Base-by-base conservation (phyloP, 164 flowering plant species). In the Chimonanthus salicifolius region DNA sequence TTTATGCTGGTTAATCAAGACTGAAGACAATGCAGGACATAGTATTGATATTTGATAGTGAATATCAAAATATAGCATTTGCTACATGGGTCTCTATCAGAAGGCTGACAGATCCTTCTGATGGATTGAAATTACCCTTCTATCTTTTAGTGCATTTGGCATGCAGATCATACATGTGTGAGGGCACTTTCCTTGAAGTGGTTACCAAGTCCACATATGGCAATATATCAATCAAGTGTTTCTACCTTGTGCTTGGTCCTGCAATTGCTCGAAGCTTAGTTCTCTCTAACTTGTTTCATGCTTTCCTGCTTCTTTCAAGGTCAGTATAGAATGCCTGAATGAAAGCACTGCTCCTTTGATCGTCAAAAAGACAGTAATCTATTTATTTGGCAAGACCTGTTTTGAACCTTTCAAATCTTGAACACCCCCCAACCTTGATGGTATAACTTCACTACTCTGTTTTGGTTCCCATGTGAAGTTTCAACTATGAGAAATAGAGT, bases 1-100 rank as follows among this genome's bases (percentile, higher is more conserved):
- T n/a, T 68, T 13, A 43, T 13, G 64, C 58, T 58, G 58, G 46
- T 47, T 62, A 69, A 70, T 45, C 6, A 15, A 74, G 71, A 72
- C n/a, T 51, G 6, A 18, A 49, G 44, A 4, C 54, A n/a, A 47
- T 45, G 58, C 7, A 3, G 3, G 2, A 6, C 60, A 49, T 20
- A 49, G 46, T 6, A 33, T 9, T 46, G 18, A 47, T 33, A 68
- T 16, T 33, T n/a, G 33, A 16, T 20, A 69, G 5, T 6, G 5
- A 20, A 69, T 18, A 11, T 33, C 46, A 21, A 16, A 33, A 69
- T 20, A 33, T 33, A 33, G 33, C 47, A 49, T 49, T 4, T 3
- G 43, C 58, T 49, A 69, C 49, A 43, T 4, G 46, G 51, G 70
- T 68, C 18, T 48, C 4, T 47, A 47, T 48, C 46, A 4, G 20